phyloP scores from a whole-genome alignment of 2,329 filamentous ascomycete genomes.

The Claviceps sp. region DNA sequence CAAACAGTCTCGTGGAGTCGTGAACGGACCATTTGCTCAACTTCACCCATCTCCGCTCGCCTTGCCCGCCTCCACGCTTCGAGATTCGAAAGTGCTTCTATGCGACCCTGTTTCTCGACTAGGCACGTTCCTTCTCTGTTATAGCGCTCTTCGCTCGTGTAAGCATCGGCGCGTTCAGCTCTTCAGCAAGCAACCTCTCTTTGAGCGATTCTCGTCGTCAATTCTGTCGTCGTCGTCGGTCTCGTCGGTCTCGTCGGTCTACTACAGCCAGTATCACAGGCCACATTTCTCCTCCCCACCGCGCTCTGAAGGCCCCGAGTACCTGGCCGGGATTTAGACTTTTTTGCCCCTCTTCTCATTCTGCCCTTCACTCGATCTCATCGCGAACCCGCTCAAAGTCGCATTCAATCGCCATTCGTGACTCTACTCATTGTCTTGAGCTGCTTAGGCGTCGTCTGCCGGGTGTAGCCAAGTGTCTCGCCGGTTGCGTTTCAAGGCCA shows the following conservation, averaged over 20 bases:
- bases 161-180: not conserved
- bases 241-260: too few species aligned
- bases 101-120: not conserved
- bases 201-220: not conserved
- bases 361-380: not conserved
- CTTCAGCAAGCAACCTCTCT: not conserved
- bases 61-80: not conserved
- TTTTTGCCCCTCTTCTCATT: not conserved
- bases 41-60: slow-evolving; percentile 1
- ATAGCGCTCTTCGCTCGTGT: not conserved
- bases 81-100: not conserved
- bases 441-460: slow-evolving; percentile 5
- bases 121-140: not conserved
- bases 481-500: slow-evolving; percentile 1
- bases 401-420: not conserved
- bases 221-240: too few species aligned
- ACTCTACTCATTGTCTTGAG: not conserved
- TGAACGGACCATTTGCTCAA: not conserved
- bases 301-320: not conserved
- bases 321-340: not conserved
- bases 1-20: not conserved
- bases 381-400: not conserved
- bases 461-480: slow-evolving; percentile 3
- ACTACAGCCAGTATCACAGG: not conserved
- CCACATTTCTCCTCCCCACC: not conserved